phyloP scores from a whole-genome alignment of 2,329 filamentous ascomycete species.

The Blastomyces silverae region DNA sequence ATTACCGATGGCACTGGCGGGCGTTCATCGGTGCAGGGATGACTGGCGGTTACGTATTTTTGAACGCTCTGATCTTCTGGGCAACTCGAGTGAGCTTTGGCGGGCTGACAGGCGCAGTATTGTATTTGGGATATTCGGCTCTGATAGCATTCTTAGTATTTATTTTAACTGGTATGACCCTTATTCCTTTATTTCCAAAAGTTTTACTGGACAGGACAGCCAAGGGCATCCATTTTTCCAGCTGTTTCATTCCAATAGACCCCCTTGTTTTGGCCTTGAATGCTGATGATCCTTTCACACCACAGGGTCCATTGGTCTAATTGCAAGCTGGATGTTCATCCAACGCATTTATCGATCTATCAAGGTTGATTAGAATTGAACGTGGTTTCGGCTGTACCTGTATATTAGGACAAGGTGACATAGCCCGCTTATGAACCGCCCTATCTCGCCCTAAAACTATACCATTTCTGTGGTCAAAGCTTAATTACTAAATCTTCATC shows the following conservation, averaged over 20 bases:
- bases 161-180: conserved; percentile 75
- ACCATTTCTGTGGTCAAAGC: not conserved
- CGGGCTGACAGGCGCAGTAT: conserved; percentile 74
- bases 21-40: conserved; percentile 87
- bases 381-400: not conserved
- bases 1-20: conserved; percentile 99
- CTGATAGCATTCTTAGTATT: conserved; percentile 88
- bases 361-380: conserved; percentile 75
- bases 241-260: conserved; percentile 12
- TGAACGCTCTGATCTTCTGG: conserved; percentile 87
- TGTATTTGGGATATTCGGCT: conserved; percentile 89
- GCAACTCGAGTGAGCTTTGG: conserved; percentile 78
- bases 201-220: conserved; percentile 2
- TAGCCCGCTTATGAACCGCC: not conserved
- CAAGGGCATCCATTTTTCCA: conserved; percentile 21
- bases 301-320: conserved; percentile 87
- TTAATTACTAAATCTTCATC: not conserved
- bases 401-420: not conserved
- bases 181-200: conserved; percentile 6
- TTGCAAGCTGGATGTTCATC: conserved; percentile 90
- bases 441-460: not conserved
- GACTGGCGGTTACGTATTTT: conserved; percentile 84
- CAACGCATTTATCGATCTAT: conserved; percentile 94
- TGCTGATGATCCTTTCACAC: conserved; percentile 9
- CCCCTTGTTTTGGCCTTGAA: not conserved